A percentile compares a stretch with the other conserved stretches of the same genome.
Conservation (phyloP, 345 rosid genomes). For the Hypericum perforatum region DNA sequence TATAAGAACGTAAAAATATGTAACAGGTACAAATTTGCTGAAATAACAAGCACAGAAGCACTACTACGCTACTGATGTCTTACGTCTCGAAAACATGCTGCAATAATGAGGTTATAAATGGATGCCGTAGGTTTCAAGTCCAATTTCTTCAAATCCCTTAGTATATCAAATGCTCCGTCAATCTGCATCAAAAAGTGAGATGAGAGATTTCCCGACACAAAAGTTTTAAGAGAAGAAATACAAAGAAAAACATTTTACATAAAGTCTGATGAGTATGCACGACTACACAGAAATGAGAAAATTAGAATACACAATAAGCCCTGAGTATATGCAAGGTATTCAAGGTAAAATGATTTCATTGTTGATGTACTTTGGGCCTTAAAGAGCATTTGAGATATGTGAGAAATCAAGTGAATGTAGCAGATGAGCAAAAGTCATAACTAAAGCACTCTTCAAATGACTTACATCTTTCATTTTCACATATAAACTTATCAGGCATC, state of each 20-base stretch:
- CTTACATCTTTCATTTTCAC: slow-evolving; percentile 79
- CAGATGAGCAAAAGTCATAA: background rate
- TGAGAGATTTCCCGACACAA: too few relatives aligned
- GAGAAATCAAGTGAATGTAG: slow-evolving; percentile 3
- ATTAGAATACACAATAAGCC: too few relatives aligned
- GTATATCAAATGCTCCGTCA: slow-evolving; percentile 62
- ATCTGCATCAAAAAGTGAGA: slow-evolving; percentile 35
- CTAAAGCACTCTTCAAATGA: background rate
- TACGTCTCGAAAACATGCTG: slow-evolving; percentile 78
- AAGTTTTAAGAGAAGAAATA: too few relatives aligned
- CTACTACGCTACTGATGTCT: slow-evolving; percentile 9
- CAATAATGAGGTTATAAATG: slow-evolving; percentile 75
- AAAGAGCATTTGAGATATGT: background rate
- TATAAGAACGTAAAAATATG: background rate
- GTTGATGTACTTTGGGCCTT: too few relatives aligned
- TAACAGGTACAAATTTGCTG: slow-evolving; percentile 2
- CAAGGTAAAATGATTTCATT: too few relatives aligned
- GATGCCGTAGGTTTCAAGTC: slow-evolving; percentile 41
- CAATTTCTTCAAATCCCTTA: slow-evolving; percentile 46
- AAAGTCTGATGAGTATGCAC: too few relatives aligned
- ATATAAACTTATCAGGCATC: slow-evolving; percentile 52
- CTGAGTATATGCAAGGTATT: too few relatives aligned
- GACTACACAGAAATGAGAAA: too few relatives aligned
- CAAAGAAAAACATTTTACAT: too few relatives aligned
- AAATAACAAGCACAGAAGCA: slow-evolving; percentile 1